Evolutionary conservation across 768 basidiomycete genomes (phyloP).

Genomic region (Suillus luteus): DNA sequence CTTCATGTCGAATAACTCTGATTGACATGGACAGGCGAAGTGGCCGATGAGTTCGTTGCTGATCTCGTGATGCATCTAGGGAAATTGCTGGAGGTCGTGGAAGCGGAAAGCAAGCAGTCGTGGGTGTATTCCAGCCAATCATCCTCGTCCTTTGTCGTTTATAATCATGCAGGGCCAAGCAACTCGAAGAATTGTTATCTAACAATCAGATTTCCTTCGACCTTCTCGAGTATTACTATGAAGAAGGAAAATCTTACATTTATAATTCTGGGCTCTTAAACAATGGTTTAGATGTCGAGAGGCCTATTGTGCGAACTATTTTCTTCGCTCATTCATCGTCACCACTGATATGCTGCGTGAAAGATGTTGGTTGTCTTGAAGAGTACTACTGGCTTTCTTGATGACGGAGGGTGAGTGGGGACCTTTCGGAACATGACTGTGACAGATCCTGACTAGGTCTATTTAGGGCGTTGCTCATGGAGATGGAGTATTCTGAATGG

Average conservation of each 20-base stretch:
- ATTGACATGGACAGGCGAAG: neutral
- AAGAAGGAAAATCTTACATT: neutral
- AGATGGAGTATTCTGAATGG: neutral
- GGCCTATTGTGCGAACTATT: neutral
- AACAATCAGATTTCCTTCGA: slow-evolving; percentile 3
- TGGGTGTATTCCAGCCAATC: neutral
- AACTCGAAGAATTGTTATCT: neutral
- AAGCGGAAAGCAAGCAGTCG: slow-evolving; percentile 1
- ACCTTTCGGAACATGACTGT: neutral
- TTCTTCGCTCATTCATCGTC: neutral
- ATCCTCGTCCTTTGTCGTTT: neutral
- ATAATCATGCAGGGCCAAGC: neutral
- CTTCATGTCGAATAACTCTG: neutral
- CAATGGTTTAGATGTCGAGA: neutral
- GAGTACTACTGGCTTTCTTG: neutral
- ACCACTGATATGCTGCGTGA: neutral
- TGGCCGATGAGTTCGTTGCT: neutral
- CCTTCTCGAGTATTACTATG: slow-evolving; percentile 6
- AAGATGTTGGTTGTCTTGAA: slow-evolving; percentile 3
- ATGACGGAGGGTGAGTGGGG: neutral
- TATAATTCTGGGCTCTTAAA: neutral
- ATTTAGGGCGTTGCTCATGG: neutral
- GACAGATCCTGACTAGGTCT: neutral
- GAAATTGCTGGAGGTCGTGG: slow-evolving; percentile 1
- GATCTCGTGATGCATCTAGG: neutral